Evolutionary conservation across 495 filamentous ascomycete species (phyloP), one percentile per base, ranked within the genome.

Genomic region (Aspergillus avenaceus): DNA sequence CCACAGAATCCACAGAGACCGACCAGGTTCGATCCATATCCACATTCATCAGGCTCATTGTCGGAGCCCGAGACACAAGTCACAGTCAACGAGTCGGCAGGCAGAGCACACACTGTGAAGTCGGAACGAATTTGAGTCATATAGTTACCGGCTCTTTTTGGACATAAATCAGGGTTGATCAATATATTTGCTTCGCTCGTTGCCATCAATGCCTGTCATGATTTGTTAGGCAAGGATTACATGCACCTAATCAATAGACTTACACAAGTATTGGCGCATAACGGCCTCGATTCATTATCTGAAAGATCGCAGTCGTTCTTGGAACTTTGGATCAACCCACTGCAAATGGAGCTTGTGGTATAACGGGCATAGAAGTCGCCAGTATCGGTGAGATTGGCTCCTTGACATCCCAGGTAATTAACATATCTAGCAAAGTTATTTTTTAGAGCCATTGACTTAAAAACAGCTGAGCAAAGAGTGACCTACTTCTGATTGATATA

Each of bases 221-320:
- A 27, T 50, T 73, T 37, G 76, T 63, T 55, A 53, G 31, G n/a
- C 34, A 14, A 45, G 48, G 2, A 9, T 14, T 23, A 13, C 21
- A n/a, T 14, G 44, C 42, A 32, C 26, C 22, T 24, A 19, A 31
- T 26, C 23, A 28, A 27, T 13, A 42, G 27, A 76, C 86, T 64
- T 72, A 93, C 90, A 70, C 95, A 99, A 60, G 90, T 80, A 42
- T 91, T 85, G 24, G 92, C 92, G 71, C 95, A 99, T 25, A 97
- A 75, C 4, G 95, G 93, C 37, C 76, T 70, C 5, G 87, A 83
- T 25, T 86, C 67, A 40, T 74, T 66, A 5, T 70, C 62, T 1
- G 84, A 80, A 27, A 95, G 71, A 13, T 72, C 64, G 68, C 95
- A 97, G 28, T 76, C 65, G n/a, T 61, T 52, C 55, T 85, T 84